These are phyloP conservation scores for Fraxinus excelsior DNA, from an alignment of 257 asterid genomes.

Conservation along the genomic window DNA sequence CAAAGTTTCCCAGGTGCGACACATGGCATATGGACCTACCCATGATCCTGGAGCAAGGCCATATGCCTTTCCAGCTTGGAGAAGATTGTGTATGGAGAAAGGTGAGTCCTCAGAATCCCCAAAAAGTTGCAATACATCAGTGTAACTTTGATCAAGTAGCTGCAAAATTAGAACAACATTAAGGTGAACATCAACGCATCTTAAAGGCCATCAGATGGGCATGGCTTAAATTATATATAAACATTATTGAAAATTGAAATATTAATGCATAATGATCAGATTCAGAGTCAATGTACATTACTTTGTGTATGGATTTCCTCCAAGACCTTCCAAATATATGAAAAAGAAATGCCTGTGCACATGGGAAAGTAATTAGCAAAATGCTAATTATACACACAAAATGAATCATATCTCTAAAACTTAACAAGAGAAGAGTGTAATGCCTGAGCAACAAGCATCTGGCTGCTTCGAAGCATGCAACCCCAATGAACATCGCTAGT, in stretches of 20 bases:
- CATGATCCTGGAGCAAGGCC: conserved; percentile 97
- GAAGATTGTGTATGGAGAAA: conserved; percentile 94
- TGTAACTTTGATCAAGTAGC: conserved; percentile 67
- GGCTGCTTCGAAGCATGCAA: conserved; percentile 98
- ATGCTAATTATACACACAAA: neutral
- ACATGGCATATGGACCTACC: conserved; percentile 98
- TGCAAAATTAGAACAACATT: conserved; percentile 35
- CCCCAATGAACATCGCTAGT: conserved; percentile 92
- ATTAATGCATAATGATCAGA: conserved; percentile 1
- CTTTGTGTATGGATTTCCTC: conserved; percentile 82
- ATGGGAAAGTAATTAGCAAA: conserved; percentile 16
- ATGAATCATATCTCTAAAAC: neutral
- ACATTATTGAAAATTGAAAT: neutral
- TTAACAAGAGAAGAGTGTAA: conserved; percentile 22
- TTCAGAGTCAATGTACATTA: conserved; percentile 24
- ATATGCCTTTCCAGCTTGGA: conserved; percentile 79
- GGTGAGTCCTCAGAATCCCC: conserved; percentile 87
- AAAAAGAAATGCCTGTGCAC: conserved; percentile 68
- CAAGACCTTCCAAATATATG: conserved; percentile 90
- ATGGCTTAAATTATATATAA: neutral
- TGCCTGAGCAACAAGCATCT: conserved; percentile 99
- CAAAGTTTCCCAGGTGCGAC: conserved; percentile 95
- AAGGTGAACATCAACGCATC: conserved; percentile 8
- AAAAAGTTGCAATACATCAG: conserved; percentile 76
- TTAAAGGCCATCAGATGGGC: conserved; percentile 12